Base-by-base conservation (phyloP, 495 filamentous ascomycete genomes). In the Penicillium ucsense region DNA sequence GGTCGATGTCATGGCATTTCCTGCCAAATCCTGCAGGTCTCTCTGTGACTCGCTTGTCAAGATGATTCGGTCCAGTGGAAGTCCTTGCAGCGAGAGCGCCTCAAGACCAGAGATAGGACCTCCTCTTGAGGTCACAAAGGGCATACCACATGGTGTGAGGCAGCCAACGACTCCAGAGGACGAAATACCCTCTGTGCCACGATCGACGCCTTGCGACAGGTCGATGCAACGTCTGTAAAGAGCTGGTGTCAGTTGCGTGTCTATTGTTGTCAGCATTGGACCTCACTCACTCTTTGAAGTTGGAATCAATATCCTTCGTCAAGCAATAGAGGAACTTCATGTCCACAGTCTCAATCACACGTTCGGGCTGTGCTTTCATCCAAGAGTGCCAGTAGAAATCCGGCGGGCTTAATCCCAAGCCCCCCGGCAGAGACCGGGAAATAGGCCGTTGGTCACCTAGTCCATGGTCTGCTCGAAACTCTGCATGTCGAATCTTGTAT, bases 1-100 rank as follows among this genome's bases (percentile, higher is more conserved):
- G 0, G 88, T 84, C 3, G 82, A 77, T 3, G 76, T 77, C 88
- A 94, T 94, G 1, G 88, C 88, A 57, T 94, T 94, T 0, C 88
- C 88, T 3, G 84, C 85, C 5, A 94, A 69, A 48, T 89, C 78
- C 43, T 81, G 79, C 6, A 88, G 67, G 30, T 92, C 71, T 7
- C 67, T 65, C 35, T 85, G 74, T 0, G 71, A 78, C 53, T 92
- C 83, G 33, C 71, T 70, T 1, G 78, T 81, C 4, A 90, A 63
- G 1, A 82, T 62, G 9, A 92, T 60, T 10, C 74, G 71, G 35
- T 81, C 61, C 4, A 84, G 53, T 0, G 86, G 83, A 35, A 94
- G 59, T 0, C 87, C 88, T 64, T 94, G 88, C 27, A 94, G 66
- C 6, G 66, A 59, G 10, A 92, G 68, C 4, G 76, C 67, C 64